Conservation (phyloP, 768 basidiomycete species). For the Boletus sp. region DNA sequence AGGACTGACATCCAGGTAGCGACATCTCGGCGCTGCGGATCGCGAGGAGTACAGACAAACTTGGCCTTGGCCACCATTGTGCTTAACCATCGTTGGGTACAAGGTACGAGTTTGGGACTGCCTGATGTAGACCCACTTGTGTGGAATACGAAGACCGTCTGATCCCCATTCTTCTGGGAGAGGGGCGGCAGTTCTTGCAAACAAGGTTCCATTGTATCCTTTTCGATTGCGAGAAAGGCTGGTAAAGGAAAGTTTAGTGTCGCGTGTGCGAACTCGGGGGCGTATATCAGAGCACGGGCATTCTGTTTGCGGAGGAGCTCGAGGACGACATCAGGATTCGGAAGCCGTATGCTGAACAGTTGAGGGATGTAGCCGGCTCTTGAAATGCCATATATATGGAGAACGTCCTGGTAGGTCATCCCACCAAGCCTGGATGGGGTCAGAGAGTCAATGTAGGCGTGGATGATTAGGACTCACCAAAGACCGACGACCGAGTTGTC, state of each 20-base stretch:
- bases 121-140: constrained; percentile 84
- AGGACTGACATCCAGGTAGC: constrained; percentile 65
- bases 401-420: constrained; percentile 64
- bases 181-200: constrained; percentile 43
- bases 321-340: constrained; percentile 66
- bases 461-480: constrained; percentile 48
- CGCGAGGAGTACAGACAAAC: constrained; percentile 46
- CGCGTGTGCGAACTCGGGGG: constrained; percentile 49
- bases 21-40: constrained; percentile 59
- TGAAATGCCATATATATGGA: constrained; percentile 72
- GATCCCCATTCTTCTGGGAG: constrained; percentile 34
- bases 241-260: constrained; percentile 48
- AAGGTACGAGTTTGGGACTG: constrained; percentile 74
- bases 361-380: constrained; percentile 78
- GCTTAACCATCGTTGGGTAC: constrained; percentile 64
- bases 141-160: constrained; percentile 68
- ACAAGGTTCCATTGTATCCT: constrained; percentile 36
- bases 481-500: constrained; percentile 63
- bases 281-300: constrained; percentile 63
- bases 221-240: constrained; percentile 42
- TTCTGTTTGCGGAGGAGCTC: constrained; percentile 63
- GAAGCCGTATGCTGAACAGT: constrained; percentile 72
- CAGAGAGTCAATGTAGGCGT: constrained; percentile 2
- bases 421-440: constrained; percentile 58
- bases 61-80: constrained; percentile 59